Evolutionary conservation across 495 filamentous ascomycete species (phyloP).

Genomic region (Poronia punctata): DNA sequence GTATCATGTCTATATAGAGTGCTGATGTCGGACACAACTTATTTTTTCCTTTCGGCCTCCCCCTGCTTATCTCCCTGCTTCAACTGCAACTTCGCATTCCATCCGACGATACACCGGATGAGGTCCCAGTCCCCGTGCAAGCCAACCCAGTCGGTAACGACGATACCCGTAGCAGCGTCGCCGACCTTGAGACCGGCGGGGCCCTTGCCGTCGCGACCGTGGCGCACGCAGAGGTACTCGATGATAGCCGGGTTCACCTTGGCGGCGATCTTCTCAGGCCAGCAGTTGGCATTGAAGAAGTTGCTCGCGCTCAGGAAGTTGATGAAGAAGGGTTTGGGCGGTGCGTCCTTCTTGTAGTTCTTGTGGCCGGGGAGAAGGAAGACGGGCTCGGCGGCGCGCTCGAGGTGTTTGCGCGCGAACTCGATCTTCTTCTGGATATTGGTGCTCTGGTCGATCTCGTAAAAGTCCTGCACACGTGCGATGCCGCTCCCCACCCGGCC

Average conservation of each 20-base stretch:
- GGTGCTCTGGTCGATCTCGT: constrained; percentile 69
- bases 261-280: constrained; percentile 89
- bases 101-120: constrained; percentile 78
- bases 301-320: constrained; percentile 90
- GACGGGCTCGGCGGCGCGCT: constrained; percentile 52
- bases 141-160: constrained; percentile 93
- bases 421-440: constrained; percentile 77
- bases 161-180: constrained; percentile 81
- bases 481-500: constrained; percentile 63
- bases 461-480: constrained; percentile 90
- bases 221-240: constrained; percentile 66
- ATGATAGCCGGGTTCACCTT: constrained; percentile 87
- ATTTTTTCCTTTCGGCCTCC: neutral
- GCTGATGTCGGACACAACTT: no score
- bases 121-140: constrained; percentile 89
- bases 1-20: no score
- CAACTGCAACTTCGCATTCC: constrained; percentile 73
- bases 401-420: constrained; percentile 64
- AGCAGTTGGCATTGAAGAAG: constrained; percentile 85
- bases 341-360: constrained; percentile 12
- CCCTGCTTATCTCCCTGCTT: no score
- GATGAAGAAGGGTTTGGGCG: constrained; percentile 64
- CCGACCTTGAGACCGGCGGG: constrained; percentile 41
- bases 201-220: constrained; percentile 44
- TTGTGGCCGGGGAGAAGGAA: constrained; percentile 24